phyloP scores from a whole-genome alignment of 441 rosid genomes.

The Rhodomyrtus psidioides region DNA sequence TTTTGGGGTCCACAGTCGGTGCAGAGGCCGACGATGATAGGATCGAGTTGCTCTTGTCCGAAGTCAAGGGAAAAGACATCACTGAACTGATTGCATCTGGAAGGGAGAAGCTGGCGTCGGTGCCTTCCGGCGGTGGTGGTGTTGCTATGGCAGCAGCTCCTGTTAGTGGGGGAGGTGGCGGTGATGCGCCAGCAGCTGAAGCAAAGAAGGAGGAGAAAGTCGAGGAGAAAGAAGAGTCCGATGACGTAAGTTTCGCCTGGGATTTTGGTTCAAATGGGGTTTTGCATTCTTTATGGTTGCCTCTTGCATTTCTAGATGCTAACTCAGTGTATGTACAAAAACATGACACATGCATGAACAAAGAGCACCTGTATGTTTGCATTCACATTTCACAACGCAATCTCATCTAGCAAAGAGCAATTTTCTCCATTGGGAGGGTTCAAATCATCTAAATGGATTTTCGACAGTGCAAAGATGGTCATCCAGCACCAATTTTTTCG shows the following conservation, averaged over 20 bases:
- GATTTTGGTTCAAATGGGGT: not conserved
- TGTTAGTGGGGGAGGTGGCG: conserved; percentile 25
- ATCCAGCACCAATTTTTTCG: not conserved
- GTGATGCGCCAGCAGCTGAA: conserved; percentile 42
- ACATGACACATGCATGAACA: not conserved
- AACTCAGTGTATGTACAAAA: not conserved
- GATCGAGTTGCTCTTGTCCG: conserved; percentile 51
- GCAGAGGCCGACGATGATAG: conserved; percentile 65
- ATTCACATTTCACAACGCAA: not conserved
- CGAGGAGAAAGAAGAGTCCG: conserved; percentile 78
- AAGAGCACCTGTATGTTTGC: not conserved
- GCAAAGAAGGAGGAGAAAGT: conserved; percentile 77
- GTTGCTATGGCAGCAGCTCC: conserved; percentile 34
- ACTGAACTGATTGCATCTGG: conserved; percentile 72
- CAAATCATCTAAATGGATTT: not conserved
- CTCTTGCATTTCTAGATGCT: not conserved
- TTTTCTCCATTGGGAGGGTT: not conserved
- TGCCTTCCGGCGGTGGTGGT: conserved; percentile 79
- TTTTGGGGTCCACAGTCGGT: conserved; percentile 44
- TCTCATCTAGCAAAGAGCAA: not conserved
- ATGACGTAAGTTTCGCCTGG: conserved; percentile 41
- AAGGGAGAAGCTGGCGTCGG: conserved; percentile 81
- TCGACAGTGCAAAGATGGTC: not conserved
- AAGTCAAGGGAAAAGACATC: conserved; percentile 62
- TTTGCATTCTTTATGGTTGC: not conserved